phyloP scores from a whole-genome alignment of 345 rosid species.

The Salix purpurea region DNA sequence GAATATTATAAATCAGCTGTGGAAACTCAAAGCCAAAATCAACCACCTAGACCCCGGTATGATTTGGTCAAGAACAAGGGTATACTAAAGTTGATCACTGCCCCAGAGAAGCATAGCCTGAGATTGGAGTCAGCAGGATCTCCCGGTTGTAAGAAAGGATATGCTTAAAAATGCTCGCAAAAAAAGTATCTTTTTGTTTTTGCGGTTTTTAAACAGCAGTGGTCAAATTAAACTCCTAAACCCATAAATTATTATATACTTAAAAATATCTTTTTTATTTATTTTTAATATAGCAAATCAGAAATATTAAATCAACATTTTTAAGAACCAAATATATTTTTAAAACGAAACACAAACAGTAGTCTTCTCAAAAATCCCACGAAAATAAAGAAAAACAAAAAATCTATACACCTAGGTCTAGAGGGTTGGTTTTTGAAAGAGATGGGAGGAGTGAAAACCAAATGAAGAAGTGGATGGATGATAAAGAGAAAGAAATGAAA shows the following conservation, averaged over 20 bases:
- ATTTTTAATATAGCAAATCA: no score
- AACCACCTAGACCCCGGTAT: not conserved
- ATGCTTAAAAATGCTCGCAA: conserved; percentile 25
- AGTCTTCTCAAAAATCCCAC: conserved; percentile 11
- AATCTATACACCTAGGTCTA: not conserved
- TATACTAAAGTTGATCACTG: not conserved
- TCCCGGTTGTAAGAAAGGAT: conserved; percentile 18
- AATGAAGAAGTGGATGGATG: no score
- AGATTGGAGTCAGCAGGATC: conserved; percentile 14
- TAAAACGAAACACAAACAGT: not conserved
- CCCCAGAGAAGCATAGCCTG: not conserved
- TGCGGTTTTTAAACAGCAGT: conserved; percentile 9
- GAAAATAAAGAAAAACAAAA: not conserved
- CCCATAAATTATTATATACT: not conserved
- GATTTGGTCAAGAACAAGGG: not conserved
- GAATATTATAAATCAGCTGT: not conserved
- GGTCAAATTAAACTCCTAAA: not conserved
- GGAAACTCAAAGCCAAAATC: not conserved
- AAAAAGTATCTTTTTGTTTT: not conserved
- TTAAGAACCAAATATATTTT: no score
- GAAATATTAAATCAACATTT: no score
- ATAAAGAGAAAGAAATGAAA: not conserved
- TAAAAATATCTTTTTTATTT: no score
- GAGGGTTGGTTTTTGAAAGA: not conserved
- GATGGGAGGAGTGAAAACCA: conserved; percentile 1